A percentile compares a stretch with the other conserved stretches of the same genome.
Evolutionary conservation across 805 yeast species (phyloP).

Genomic region (Pichia occidentalis): DNA sequence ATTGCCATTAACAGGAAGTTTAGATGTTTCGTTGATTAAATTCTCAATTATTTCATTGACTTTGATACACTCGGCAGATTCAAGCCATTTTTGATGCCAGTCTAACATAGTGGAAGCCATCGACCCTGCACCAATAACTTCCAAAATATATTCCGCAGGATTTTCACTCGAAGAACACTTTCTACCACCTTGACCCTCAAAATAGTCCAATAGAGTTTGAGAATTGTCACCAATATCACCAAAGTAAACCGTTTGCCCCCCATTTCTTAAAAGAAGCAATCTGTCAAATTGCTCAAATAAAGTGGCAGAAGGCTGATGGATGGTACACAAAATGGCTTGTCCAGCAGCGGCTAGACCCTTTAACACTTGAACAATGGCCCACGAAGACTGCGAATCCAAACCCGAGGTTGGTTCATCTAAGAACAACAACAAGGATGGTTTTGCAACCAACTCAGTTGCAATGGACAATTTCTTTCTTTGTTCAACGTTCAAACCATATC

Average conservation of each 20-base stretch:
- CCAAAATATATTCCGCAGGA: too few relatives aligned
- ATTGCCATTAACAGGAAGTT: constrained; percentile 12
- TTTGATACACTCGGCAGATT: constrained; percentile 22
- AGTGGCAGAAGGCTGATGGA: constrained; percentile 45
- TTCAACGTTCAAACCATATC: too few relatives aligned
- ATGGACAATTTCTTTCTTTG: too few relatives aligned
- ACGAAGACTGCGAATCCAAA: constrained; percentile 50
- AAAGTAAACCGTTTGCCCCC: constrained; percentile 49
- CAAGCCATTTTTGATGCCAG: constrained; percentile 58
- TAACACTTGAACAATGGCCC: constrained; percentile 48
- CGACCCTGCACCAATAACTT: constrained; percentile 78
- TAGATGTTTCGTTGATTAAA: constrained; percentile 18
- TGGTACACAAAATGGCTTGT: constrained; percentile 53
- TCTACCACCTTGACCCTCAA: constrained; percentile 54
- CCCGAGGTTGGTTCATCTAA: constrained; percentile 58
- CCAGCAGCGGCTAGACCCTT: constrained; percentile 44
- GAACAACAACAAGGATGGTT: too few relatives aligned
- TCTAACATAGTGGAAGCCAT: constrained; percentile 57
- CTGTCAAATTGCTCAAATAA: constrained; percentile 37
- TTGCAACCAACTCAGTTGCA: too few relatives aligned
- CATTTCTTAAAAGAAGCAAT: constrained; percentile 36
- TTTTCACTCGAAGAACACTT: constrained; percentile 72
- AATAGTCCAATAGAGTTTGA: constrained; percentile 37
- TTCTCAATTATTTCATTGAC: constrained; percentile 27
- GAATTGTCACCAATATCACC: constrained; percentile 47